Percentiles rank a stretch among this genome's conserved stretches.
Conservation (phyloP, 1,139 yeast genomes). For the Entelexis paramagnoliae region DNA sequence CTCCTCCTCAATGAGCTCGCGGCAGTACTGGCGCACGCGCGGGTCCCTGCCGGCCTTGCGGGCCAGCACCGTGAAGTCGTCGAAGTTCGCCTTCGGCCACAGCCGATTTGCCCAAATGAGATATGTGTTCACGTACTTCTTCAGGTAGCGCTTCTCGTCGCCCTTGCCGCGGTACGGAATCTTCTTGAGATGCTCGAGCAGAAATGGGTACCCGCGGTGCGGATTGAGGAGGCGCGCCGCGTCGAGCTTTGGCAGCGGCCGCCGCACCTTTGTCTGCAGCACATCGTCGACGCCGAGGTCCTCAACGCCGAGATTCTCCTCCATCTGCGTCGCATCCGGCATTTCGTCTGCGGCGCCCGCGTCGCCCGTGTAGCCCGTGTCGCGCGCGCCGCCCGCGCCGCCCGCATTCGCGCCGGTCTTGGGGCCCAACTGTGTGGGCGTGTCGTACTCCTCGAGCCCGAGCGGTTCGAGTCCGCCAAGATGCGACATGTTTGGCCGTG, state of each 20-base stretch:
- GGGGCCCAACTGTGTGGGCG: no score
- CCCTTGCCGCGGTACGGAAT: conserved; percentile 34
- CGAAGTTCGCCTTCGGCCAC: conserved; percentile 67
- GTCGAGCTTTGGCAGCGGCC: conserved; percentile 31
- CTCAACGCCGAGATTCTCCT: conserved; percentile 23
- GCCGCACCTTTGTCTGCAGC: conserved; percentile 24
- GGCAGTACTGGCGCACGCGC: conserved; percentile 27
- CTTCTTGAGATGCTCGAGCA: conserved; percentile 26
- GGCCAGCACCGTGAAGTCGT: conserved; percentile 41
- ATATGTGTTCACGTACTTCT: conserved; percentile 50
- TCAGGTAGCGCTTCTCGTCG: conserved; percentile 38
- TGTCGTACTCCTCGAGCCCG: conserved; percentile 7
- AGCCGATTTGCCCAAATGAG: conserved; percentile 80
- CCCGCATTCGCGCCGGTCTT: no score
- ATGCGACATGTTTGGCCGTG: no score
- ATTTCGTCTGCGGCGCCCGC: no score
- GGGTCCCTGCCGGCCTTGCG: conserved; percentile 29
- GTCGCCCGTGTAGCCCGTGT: no score
- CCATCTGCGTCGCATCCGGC: conserved; percentile 18
- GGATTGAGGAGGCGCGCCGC: conserved; percentile 30
- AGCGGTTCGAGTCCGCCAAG: conserved; percentile 1
- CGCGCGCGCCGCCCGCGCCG: neutral
- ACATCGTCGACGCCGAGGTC: conserved; percentile 34
- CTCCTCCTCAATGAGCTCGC: conserved; percentile 29
- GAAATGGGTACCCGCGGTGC: conserved; percentile 30